phyloP scores from a whole-genome alignment of 257 asterid genomes.

The Anisodus acutangulus region DNA sequence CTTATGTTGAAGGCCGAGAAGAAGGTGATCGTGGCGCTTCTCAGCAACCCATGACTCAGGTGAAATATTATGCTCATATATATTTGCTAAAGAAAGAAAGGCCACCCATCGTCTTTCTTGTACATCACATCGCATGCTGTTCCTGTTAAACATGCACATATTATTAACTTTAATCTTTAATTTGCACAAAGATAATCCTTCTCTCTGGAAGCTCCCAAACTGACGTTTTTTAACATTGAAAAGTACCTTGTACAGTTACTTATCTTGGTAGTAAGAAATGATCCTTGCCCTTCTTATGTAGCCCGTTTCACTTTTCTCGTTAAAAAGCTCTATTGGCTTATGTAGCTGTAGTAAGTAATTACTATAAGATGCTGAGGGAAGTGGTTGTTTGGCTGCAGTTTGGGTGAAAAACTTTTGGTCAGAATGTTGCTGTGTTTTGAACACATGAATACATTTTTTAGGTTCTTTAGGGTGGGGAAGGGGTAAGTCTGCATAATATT shows the following conservation, averaged over 20 bases:
- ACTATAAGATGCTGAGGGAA: neutral
- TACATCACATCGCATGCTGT: neutral
- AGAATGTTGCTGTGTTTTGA: neutral
- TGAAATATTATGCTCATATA: conserved; percentile 33
- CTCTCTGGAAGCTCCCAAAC: neutral
- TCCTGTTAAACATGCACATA: neutral
- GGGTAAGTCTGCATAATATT: neutral
- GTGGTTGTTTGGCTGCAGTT: neutral
- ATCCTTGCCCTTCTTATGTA: neutral
- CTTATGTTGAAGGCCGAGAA: conserved; percentile 87
- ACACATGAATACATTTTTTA: neutral
- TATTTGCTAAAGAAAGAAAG: conserved; percentile 14
- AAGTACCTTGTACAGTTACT: neutral
- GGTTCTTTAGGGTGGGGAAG: neutral
- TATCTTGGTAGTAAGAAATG: neutral
- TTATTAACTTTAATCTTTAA: neutral
- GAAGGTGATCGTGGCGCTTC: conserved; percentile 80
- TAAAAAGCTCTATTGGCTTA: neutral
- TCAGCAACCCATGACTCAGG: conserved; percentile 85
- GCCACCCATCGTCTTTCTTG: neutral
- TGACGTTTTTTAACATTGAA: neutral
- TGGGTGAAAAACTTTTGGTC: neutral
- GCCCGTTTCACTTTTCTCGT: neutral
- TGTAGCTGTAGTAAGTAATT: neutral
- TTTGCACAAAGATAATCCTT: neutral